Percentiles rank a stretch among this genome's conserved stretches.
phyloP scores from a whole-genome alignment of 2,329 filamentous ascomycete genomes.

The Trichoderma oligosporum region DNA sequence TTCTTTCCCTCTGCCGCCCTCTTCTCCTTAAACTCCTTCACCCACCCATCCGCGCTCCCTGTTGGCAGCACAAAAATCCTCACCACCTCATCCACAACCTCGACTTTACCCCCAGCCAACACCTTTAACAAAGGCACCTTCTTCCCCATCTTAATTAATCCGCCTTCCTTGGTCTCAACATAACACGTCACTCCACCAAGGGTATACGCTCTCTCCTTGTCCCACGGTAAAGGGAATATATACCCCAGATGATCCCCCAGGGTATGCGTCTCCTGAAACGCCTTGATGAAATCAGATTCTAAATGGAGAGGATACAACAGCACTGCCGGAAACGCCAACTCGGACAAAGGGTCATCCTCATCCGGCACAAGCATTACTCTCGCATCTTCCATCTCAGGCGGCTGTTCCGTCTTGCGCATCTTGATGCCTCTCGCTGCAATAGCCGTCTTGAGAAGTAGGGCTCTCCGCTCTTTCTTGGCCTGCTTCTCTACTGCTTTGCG shows the following conservation, averaged over 20 bases:
- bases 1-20: constrained; percentile 49
- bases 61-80: constrained; percentile 79
- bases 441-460: constrained; percentile 60
- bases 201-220: constrained; percentile 63
- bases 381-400: constrained; percentile 87
- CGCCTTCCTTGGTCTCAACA: constrained; percentile 76
- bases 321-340: constrained; percentile 72
- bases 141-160: constrained; percentile 85
- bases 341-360: constrained; percentile 66
- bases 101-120: constrained; percentile 70
- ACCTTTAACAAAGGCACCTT: constrained; percentile 74
- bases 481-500: constrained; percentile 53
- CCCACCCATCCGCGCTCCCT: constrained; percentile 66
- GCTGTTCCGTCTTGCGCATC: constrained; percentile 61
- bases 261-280: constrained; percentile 71
- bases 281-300: constrained; percentile 88
- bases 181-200: constrained; percentile 72
- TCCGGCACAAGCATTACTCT: constrained; percentile 66
- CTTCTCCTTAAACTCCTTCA: constrained; percentile 77
- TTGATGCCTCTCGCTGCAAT: constrained; percentile 67
- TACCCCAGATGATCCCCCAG: constrained; percentile 77
- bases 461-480: constrained; percentile 53
- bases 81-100: constrained; percentile 82
- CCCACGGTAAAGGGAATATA: constrained; percentile 87
- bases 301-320: constrained; percentile 79